Base-by-base conservation (phyloP, 768 basidiomycete genomes). In the Exidia glandulosa region DNA sequence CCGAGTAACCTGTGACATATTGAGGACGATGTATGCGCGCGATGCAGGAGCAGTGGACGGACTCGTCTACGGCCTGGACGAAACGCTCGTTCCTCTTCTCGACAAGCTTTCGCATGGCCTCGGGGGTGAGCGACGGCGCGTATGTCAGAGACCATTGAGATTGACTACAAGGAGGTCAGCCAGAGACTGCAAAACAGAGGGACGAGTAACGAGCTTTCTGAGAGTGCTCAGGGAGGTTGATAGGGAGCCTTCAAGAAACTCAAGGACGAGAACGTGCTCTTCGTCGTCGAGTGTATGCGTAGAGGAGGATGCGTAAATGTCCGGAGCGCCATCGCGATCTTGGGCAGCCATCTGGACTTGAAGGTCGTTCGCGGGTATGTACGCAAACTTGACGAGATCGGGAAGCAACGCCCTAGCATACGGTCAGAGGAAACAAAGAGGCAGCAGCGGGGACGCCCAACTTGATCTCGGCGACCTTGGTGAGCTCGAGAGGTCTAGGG, bases 401-500 rank as follows among this genome's bases (percentile, higher is more conserved):
- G 92, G 92, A 14, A 94, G 73, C n/a, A 95, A 77, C 9, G 89
- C 83, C 71, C 90, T 91, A 60, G 3, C 25, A 59, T 54, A 36
- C 48, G 60, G 54, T 19, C 34, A 56, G 36, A 45, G 12, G 14
- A 52, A 23, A 32, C 6, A 37, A 31, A 12, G 9, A 36, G 7
- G 37, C 13, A 52, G 50, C 23, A 10, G 30, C 3, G 30, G 25
- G 19, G 9, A 41, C 27, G 19, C 48, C 66, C 61, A 61, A 92
- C 89, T 94, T 94, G 62, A 95, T 76, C 71, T 94, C 88, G 3
- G 91, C 87, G 23, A 95, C 83, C 64, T 82, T 81, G 41, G 74
- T 70, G n/a, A 93, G 74, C 61, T 92, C 87, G 25, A 94, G 75
- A 0, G 91, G 88, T 56, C 92, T 94, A 67, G 30, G 56, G 60